Base-by-base conservation (phyloP, 2,329 filamentous ascomycete species). In the Calonectria pseudoturangicola region DNA sequence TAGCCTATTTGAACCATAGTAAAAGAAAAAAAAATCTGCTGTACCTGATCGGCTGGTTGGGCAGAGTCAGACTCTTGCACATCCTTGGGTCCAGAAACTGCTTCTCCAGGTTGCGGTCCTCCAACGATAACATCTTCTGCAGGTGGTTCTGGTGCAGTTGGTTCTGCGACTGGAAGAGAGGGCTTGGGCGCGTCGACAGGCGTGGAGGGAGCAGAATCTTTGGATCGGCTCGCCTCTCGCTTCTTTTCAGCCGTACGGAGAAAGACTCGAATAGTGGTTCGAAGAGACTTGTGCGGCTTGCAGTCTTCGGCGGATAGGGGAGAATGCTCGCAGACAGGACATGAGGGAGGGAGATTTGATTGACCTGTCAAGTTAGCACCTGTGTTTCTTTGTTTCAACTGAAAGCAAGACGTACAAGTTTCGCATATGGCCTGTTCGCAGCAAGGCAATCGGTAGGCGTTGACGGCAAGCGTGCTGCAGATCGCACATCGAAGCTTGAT, bases 381-480 rank as follows among this genome's bases (percentile, higher is more conserved):
- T 18, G 65, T 25, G 28, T 30, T 41, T n/a, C 43, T 60, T 60
- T 21, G 41, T 41, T 25, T 51, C 56, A 30, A 25, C 45, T 27
- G 12, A 28, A 28, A 28, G 54, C 50, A 50, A 75, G 74, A 71
- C 79, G 68, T 74, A 98, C 97, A 99, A 76, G 88, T 90, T 81
- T 96, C 94, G 88, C 97, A 98, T 71, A 98, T 98, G 48, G 94
- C 93, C 82, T 98, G 96, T 81, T 98, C 97, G 84, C 97, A 99
- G 85, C 97, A 99, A 1, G 96, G 95, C 33, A 98, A 88, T 75
- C 96, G 94, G 83, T 95, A 98, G 10, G 96, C 95, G 83, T 98
- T 97, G 76, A 98, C 88, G 36, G 95, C 96, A 71, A 98, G 89
- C 84, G 94, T 95, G 86, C 94, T 97, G 86, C 97, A 99, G 79